These are phyloP conservation scores for Neonectria ditissima DNA, from an alignment of 2,329 filamentous ascomycete genomes.

Conservation along the genomic window DNA sequence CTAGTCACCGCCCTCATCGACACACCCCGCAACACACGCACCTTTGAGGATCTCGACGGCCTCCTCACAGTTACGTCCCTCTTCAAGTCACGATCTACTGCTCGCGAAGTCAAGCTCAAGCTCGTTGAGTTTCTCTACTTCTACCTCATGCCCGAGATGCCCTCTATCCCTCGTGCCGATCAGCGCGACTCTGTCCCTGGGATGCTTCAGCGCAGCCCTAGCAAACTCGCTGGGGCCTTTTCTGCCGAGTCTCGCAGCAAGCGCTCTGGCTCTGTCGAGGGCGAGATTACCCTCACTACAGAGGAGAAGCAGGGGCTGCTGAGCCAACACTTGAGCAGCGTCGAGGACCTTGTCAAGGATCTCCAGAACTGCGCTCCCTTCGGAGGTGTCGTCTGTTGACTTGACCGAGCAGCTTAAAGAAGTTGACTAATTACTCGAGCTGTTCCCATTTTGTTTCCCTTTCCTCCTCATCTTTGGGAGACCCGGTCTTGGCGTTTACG, in stretches of 20 bases:
- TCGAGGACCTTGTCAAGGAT: constrained; percentile 87
- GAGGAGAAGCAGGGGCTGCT: constrained; percentile 86
- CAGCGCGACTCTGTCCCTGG: constrained; percentile 59
- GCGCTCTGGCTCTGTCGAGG: constrained; percentile 50
- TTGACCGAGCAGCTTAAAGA: not conserved
- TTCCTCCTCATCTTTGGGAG: constrained; percentile 11
- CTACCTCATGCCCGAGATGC: constrained; percentile 94
- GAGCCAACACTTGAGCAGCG: constrained; percentile 81
- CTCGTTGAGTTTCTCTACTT: constrained; percentile 99
- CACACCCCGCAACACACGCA: constrained; percentile 86
- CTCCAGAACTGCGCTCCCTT: constrained; percentile 83
- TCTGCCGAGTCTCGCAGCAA: constrained; percentile 48
- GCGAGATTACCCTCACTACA: constrained; percentile 68
- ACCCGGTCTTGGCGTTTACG: constrained; percentile 33
- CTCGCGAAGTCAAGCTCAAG: constrained; percentile 91
- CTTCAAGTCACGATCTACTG: constrained; percentile 89
- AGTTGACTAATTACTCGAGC: not conserved
- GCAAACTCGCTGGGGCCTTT: constrained; percentile 73
- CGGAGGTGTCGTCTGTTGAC: constrained; percentile 67
- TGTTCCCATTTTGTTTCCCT: constrained; percentile 12
- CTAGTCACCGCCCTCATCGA: constrained; percentile 91
- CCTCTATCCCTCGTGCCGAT: constrained; percentile 64
- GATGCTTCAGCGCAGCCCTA: constrained; percentile 74
- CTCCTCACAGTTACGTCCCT: constrained; percentile 91
- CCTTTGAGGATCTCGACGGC: constrained; percentile 92